Evolutionary conservation across 495 filamentous ascomycete species (phyloP).

Genomic region (Monascus purpureus): DNA sequence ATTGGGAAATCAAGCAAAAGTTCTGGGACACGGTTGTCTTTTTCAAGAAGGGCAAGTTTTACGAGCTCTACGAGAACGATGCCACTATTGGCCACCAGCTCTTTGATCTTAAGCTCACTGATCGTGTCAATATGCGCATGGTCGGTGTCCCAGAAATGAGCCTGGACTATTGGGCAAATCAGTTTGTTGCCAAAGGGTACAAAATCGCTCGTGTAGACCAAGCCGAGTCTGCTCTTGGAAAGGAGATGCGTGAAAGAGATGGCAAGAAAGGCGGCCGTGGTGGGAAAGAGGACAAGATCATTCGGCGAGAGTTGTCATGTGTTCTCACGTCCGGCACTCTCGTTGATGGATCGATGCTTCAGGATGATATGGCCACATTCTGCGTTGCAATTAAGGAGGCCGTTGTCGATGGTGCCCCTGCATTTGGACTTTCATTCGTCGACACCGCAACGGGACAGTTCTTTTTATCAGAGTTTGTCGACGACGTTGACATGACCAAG

Average conservation of each 20-base stretch:
- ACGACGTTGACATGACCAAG: slow-evolving; percentile 89
- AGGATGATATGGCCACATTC: slow-evolving; percentile 94
- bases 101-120: slow-evolving; percentile 96
- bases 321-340: slow-evolving; percentile 87
- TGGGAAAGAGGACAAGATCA: slow-evolving; percentile 75
- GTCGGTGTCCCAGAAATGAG: slow-evolving; percentile 88
- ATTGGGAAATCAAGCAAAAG: slow-evolving; percentile 99
- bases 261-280: slow-evolving; percentile 38
- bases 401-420: slow-evolving; percentile 58
- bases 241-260: slow-evolving; percentile 92
- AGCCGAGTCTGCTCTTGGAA: slow-evolving; percentile 84
- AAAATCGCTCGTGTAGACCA: slow-evolving; percentile 97
- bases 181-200: slow-evolving; percentile 86
- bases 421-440: slow-evolving; percentile 86
- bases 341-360: slow-evolving; percentile 91
- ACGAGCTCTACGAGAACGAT: slow-evolving; percentile 96
- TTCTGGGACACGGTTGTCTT: slow-evolving; percentile 97
- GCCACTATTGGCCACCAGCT: slow-evolving; percentile 93
- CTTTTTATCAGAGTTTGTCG: slow-evolving; percentile 76
- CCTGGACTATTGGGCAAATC: slow-evolving; percentile 81
- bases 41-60: slow-evolving; percentile 99
- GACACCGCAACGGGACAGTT: slow-evolving; percentile 96
- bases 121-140: slow-evolving; percentile 99
- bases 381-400: slow-evolving; percentile 94
- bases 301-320: slow-evolving; percentile 76